Evolutionary conservation across 768 basidiomycete genomes (phyloP).

Genomic region (Neoboletus subvelutipes): DNA sequence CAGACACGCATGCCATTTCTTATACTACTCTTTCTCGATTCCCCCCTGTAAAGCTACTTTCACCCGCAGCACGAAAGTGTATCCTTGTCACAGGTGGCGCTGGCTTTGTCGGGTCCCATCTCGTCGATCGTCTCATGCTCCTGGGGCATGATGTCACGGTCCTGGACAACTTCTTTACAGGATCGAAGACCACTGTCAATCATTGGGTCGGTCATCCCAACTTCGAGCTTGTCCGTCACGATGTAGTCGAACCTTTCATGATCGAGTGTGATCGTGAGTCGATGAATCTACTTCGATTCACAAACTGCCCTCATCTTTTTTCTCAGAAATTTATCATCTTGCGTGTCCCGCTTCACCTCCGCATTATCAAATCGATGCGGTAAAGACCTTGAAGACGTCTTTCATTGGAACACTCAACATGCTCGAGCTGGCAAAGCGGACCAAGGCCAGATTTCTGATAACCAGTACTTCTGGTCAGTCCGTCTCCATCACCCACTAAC

Average conservation of each 20-base stretch:
- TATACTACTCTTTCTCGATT: constrained; percentile 92
- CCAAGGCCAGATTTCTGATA: constrained; percentile 95
- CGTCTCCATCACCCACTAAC: neutral
- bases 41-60: constrained; percentile 86
- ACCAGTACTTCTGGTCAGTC: constrained; percentile 85
- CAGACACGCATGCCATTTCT: constrained; percentile 77
- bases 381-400: constrained; percentile 98
- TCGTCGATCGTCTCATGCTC: constrained; percentile 96
- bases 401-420: constrained; percentile 99
- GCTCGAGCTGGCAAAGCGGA: constrained; percentile 96
- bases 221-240: constrained; percentile 97
- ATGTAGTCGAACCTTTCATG: constrained; percentile 96
- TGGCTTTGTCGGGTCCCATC: constrained; percentile 98
- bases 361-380: constrained; percentile 96
- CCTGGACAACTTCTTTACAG: constrained; percentile 98
- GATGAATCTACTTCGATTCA: no score
- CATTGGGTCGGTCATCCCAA: constrained; percentile 98
- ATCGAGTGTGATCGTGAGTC: constrained; percentile 94
- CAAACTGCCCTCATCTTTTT: neutral
- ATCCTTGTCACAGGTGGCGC: constrained; percentile 96
- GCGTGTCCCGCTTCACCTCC: constrained; percentile 97
- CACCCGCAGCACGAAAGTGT: constrained; percentile 77
- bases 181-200: constrained; percentile 93
- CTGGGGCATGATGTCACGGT: constrained; percentile 98
- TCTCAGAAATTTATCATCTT: constrained; percentile 91